A percentile compares a stretch with the other conserved stretches of the same genome.
phyloP scores from a whole-genome alignment of 192 early-diverging fungal species.

The Linnemannia schmuckeri region DNA sequence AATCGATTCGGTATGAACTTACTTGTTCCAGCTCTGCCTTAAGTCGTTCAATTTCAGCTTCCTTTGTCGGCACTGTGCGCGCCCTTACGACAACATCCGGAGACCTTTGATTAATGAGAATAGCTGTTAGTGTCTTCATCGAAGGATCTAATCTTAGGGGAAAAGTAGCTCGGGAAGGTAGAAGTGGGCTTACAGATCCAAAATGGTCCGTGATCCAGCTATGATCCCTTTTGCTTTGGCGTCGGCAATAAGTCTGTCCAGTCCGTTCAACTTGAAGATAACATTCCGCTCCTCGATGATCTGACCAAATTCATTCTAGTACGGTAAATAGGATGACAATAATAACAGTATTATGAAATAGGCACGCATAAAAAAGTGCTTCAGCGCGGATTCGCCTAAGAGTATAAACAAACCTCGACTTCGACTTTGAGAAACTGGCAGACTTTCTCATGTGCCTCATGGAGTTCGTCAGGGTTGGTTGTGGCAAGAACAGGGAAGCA shows the following conservation, averaged over 20 bases:
- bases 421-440: constrained; percentile 41
- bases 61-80: constrained; percentile 52
- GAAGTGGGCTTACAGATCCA: constrained; percentile 30
- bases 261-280: constrained; percentile 45
- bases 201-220: constrained; percentile 40
- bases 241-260: constrained; percentile 47
- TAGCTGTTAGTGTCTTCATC: not conserved
- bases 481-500: constrained; percentile 32
- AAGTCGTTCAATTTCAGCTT: constrained; percentile 49
- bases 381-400: not conserved
- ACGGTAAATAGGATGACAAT: too few relatives aligned
- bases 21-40: constrained; percentile 45
- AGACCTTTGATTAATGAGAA: constrained; percentile 9
- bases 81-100: constrained; percentile 47
- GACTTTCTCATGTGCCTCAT: constrained; percentile 46
- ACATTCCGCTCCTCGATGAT: constrained; percentile 48
- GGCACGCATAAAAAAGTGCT: not conserved
- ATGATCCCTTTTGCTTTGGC: constrained; percentile 41
- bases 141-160: too few relatives aligned
- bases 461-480: constrained; percentile 21
- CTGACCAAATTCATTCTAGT: constrained; percentile 49
- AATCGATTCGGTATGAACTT: not conserved
- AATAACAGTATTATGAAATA: not conserved
- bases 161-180: not conserved
- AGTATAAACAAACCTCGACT: constrained; percentile 26